Conservation (phyloP, 140 eudicot species). For the Bidens hawaiensis region DNA sequence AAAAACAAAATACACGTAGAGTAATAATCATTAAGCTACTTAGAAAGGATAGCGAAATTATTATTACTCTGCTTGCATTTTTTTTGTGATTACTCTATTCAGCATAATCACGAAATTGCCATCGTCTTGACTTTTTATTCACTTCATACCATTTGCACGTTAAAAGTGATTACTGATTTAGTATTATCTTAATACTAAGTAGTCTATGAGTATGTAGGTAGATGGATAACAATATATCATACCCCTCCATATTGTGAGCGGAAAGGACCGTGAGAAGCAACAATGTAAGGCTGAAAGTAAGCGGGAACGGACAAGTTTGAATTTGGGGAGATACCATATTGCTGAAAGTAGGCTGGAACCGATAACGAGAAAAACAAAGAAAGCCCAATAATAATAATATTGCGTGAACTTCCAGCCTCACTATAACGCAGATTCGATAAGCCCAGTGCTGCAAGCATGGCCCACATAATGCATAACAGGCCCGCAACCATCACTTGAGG, state of each 20-base stretch:
- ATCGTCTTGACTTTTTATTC: no score
- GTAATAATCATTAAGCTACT: no score
- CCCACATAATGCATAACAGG: conserved; percentile 97
- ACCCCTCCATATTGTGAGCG: conserved; percentile 72
- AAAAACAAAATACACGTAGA: no score
- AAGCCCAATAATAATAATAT: conserved; percentile 81
- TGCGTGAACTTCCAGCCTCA: conserved; percentile 96
- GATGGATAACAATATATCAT: not conserved
- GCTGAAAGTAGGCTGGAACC: conserved; percentile 90
- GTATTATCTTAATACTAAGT: no score
- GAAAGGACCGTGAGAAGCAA: conserved; percentile 93
- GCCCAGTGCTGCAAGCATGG: conserved; percentile 91
- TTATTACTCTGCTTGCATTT: no score
- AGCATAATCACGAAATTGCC: no score
- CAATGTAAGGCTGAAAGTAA: conserved; percentile 80
- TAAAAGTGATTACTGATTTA: no score
- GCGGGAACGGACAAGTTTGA: conserved; percentile 70
- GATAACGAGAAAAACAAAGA: conserved; percentile 90
- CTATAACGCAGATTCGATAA: conserved; percentile 88
- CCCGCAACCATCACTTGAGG: conserved; percentile 96
- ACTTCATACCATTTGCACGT: no score
- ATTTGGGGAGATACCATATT: conserved; percentile 70
- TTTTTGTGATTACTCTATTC: no score
- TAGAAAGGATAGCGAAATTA: no score
- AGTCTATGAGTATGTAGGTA: no score